Evolutionary conservation across 192 early-diverging fungal species (phyloP).

Genomic region (Coemansia sp.): DNA sequence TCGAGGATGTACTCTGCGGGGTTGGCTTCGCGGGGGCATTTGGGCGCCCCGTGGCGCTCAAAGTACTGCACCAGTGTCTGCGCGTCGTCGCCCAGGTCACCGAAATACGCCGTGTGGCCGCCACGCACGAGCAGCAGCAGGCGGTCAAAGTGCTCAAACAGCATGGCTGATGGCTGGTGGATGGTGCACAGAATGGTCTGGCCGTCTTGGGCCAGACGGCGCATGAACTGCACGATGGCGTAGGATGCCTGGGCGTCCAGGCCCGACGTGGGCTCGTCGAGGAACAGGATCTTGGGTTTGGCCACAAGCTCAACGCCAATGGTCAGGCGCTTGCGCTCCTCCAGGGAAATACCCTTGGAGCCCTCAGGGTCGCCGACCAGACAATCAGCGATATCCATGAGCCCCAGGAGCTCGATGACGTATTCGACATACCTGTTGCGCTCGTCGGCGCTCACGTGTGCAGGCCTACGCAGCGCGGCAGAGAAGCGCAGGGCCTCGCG

Average conservation of each 20-base stretch:
- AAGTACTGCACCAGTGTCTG: constrained; percentile 66
- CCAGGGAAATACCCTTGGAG: constrained; percentile 72
- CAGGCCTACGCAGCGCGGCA: constrained; percentile 66
- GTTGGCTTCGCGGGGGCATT: constrained; percentile 67
- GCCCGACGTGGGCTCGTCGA: constrained; percentile 86
- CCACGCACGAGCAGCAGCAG: constrained; percentile 72
- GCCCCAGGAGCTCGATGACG: constrained; percentile 69
- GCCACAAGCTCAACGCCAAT: constrained; percentile 81
- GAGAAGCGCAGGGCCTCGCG: constrained; percentile 59
- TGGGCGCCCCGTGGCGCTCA: constrained; percentile 5
- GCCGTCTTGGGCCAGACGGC: constrained; percentile 58
- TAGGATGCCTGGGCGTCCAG: constrained; percentile 70
- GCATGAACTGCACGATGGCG: constrained; percentile 68
- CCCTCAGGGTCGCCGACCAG: constrained; percentile 68
- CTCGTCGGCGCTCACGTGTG: constrained; percentile 53
- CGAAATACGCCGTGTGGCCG: constrained; percentile 77
- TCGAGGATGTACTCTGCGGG: constrained; percentile 87
- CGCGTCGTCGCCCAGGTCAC: constrained; percentile 70
- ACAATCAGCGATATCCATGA: constrained; percentile 64
- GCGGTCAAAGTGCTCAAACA: constrained; percentile 82
- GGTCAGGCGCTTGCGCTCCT: constrained; percentile 79
- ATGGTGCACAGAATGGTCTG: constrained; percentile 74
- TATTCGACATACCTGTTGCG: constrained; percentile 70
- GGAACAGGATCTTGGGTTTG: constrained; percentile 74
- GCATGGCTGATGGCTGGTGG: constrained; percentile 74